These are phyloP conservation scores for Exserohilum turcica DNA, from an alignment of 2,329 filamentous ascomycete genomes.

Conservation along the genomic window DNA sequence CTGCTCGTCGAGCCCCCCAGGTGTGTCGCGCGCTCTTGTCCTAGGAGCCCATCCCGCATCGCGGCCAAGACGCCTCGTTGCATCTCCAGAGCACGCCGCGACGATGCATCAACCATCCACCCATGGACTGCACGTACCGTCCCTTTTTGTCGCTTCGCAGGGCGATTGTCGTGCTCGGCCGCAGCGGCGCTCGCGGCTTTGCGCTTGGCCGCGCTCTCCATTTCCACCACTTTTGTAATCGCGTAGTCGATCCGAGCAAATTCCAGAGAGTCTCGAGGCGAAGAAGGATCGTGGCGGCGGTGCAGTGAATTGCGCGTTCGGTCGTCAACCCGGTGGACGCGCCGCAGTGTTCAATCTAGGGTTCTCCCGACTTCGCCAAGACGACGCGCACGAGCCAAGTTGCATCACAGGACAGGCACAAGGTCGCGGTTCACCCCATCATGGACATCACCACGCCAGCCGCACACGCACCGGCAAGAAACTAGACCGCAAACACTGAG, in stretches of 20 bases:
- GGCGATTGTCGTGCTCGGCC: conserved; percentile 58
- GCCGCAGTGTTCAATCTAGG: conserved; percentile 23
- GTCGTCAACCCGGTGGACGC: conserved; percentile 28
- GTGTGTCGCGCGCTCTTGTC: conserved; percentile 38
- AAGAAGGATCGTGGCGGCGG: conserved; percentile 30
- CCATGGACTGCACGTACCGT: conserved; percentile 57
- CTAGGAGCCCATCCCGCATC: conserved; percentile 37
- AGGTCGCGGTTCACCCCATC: not conserved
- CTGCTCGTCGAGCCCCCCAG: conserved; percentile 44
- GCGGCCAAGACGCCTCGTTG: conserved; percentile 25
- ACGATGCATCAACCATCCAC: conserved; percentile 27
- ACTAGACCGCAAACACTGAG: not conserved
- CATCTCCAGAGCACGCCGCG: conserved; percentile 28
- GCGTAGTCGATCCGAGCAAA: conserved; percentile 35
- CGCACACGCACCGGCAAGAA: not conserved
- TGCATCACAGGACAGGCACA: conserved; percentile 6
- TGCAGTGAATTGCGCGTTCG: conserved; percentile 43
- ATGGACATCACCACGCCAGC: not conserved
- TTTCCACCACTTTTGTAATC: conserved; percentile 36
- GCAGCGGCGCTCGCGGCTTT: conserved; percentile 57
- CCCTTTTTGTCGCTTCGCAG: conserved; percentile 63
- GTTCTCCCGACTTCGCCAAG: conserved; percentile 16
- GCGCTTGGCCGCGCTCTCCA: conserved; percentile 60
- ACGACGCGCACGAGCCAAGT: conserved; percentile 9
- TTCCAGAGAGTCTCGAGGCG: conserved; percentile 15